Percentiles rank a stretch among this genome's conserved stretches.
phyloP scores from a whole-genome alignment of 176 grass and related monocot genomes.

The bread wheat (Triticum aestivum) region DNA sequence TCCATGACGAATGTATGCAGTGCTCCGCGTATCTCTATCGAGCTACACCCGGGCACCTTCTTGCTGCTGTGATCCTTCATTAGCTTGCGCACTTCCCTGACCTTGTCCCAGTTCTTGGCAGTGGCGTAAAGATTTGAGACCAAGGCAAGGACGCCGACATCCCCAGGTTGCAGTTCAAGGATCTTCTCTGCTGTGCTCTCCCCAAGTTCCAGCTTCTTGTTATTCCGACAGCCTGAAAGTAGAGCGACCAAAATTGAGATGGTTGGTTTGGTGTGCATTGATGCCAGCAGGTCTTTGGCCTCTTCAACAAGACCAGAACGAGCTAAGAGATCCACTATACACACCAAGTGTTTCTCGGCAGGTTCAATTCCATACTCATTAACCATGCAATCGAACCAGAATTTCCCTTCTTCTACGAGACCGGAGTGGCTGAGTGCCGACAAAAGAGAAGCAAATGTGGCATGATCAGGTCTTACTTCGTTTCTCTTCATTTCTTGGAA shows the following conservation, averaged over 20 bases:
- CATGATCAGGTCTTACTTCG: slow-evolving; percentile 41
- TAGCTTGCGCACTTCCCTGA: slow-evolving; percentile 49
- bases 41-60: slow-evolving; percentile 61
- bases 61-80: slow-evolving; percentile 48
- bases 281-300: slow-evolving; percentile 48
- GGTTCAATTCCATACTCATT: slow-evolving; percentile 39
- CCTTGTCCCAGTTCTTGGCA: slow-evolving; percentile 62
- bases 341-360: slow-evolving; percentile 55
- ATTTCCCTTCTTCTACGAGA: slow-evolving; percentile 59
- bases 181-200: slow-evolving; percentile 46
- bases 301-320: slow-evolving; percentile 61
- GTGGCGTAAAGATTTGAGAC: slow-evolving; percentile 52
- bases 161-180: slow-evolving; percentile 47
- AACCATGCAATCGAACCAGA: slow-evolving; percentile 52
- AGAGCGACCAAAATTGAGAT: slow-evolving; percentile 51
- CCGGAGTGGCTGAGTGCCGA: slow-evolving; percentile 67
- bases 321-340: slow-evolving; percentile 66
- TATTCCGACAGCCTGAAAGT: slow-evolving; percentile 65
- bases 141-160: slow-evolving; percentile 48
- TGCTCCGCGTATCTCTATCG: slow-evolving; percentile 35
- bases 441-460: slow-evolving; percentile 66
- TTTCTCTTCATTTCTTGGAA: slow-evolving; percentile 49
- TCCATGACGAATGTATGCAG: slow-evolving; percentile 48
- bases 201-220: slow-evolving; percentile 61
- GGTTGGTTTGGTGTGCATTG: slow-evolving; percentile 37